These are phyloP conservation scores for Arthrobotrys megalospora DNA, from an alignment of 2,329 filamentous ascomycete genomes.

Conservation along the genomic window DNA sequence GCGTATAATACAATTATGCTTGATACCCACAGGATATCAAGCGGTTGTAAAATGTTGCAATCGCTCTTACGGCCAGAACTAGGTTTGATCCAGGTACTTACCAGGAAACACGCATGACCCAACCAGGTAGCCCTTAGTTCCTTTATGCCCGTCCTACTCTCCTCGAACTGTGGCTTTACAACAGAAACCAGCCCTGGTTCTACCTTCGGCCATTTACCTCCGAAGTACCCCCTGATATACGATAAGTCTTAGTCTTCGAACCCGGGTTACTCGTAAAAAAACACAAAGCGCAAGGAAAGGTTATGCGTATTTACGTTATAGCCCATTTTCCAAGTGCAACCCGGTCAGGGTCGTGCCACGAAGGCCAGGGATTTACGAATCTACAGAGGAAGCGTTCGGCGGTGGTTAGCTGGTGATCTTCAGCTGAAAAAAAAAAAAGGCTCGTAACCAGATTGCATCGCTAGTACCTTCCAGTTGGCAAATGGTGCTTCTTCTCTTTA, in stretches of 20 bases:
- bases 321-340: conserved; percentile 40
- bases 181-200: conserved; percentile 35
- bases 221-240: conserved; percentile 35
- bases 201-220: conserved; percentile 40
- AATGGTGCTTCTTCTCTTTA: conserved; percentile 57
- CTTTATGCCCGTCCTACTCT: conserved; percentile 62
- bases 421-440: background rate
- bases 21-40: background rate
- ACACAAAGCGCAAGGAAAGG: background rate
- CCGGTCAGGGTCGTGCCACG: conserved; percentile 43
- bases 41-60: conserved; percentile 70
- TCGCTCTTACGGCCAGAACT: background rate
- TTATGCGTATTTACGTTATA: conserved; percentile 37
- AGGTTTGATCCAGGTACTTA: conserved; percentile 41
- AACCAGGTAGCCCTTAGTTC: conserved; percentile 91
- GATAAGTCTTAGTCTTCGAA: conserved; percentile 40
- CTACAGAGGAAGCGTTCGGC: conserved; percentile 6
- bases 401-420: conserved; percentile 23
- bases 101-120: conserved; percentile 85
- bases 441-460: background rate
- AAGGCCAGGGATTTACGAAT: conserved; percentile 59
- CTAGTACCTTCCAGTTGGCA: conserved; percentile 55
- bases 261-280: conserved; percentile 2
- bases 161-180: conserved; percentile 57
- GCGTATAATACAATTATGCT: conserved; percentile 4